Evolutionary conservation across 495 filamentous ascomycete genomes (phyloP), one percentile per base, ranked within the genome.

Genomic region (Podospora pseudoanserina): DNA sequence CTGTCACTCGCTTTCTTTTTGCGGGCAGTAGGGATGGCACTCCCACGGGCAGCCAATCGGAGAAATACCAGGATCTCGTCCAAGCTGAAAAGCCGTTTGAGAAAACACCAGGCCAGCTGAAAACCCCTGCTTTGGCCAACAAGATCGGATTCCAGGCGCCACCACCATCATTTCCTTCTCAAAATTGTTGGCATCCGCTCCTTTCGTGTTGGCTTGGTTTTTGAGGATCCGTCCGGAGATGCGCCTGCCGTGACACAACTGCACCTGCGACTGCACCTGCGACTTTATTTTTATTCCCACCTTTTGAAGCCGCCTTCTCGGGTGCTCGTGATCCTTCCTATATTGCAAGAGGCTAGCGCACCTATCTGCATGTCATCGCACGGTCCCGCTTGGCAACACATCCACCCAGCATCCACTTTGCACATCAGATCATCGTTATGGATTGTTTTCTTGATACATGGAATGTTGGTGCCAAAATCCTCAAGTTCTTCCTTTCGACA

Each of bases 51-150:
- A 13, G 39, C 39, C 39, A 49, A 49, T 49, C 39, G 39, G 39
- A 49, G 56, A 58, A 6, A 58, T 58, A 58, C 56, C 56, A 20
- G 23, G 56, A 20, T 9, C 23, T 20, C 23, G 59, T 26, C 19
- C 16, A 61, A 61, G 59, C 27, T 63, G 61, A 63, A 63, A 63
- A 63, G 20, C 61, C 61, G 61, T 63, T 61, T 63, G 32, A 63
- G 30, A 16, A 18, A 28, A 16, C n/a, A 20, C 61, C 61, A 63
- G 49, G 61, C 61, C 28, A 63, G 61, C 61, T 63, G 61, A 63
- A 63, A 30, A 63, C 28, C 61, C 61, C 30, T 63, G 61, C 34
- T 44, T 32, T 18, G 32, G 20, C 61, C 61, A 63, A 63, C 32
- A 28, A 63, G 61, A 63, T 15, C 32, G 28, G 13, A 49, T 18